Evolutionary conservation across 1,139 yeast genomes (phyloP).

Genomic region (Pichia sp.): DNA sequence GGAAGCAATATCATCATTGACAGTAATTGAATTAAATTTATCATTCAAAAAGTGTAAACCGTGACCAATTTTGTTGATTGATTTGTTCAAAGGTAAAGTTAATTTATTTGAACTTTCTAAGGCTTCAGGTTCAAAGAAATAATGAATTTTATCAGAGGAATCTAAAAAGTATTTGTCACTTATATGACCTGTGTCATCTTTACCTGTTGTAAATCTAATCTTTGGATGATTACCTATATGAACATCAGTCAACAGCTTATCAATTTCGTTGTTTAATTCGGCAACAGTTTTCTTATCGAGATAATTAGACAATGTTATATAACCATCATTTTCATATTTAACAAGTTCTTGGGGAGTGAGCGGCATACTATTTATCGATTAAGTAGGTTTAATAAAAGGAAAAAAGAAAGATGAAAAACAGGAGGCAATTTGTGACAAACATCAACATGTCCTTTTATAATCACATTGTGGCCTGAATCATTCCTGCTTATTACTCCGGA

Average conservation of each 20-base stretch:
- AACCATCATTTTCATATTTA: constrained; percentile 50
- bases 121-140: constrained; percentile 70
- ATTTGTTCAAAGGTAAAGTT: constrained; percentile 44
- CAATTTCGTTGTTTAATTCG: constrained; percentile 39
- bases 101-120: constrained; percentile 23
- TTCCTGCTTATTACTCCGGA: not conserved
- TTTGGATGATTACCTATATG: constrained; percentile 58
- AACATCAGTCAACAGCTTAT: constrained; percentile 41
- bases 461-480: not conserved
- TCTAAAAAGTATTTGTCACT: constrained; percentile 70
- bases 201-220: constrained; percentile 61
- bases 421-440: not conserved
- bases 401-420: not conserved
- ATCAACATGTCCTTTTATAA: not conserved
- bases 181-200: constrained; percentile 45
- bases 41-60: constrained; percentile 58
- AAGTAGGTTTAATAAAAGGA: not conserved
- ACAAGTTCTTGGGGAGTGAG: constrained; percentile 38
- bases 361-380: constrained; percentile 16
- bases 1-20: constrained; percentile 42
- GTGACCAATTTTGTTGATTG: constrained; percentile 77
- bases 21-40: constrained; percentile 44
- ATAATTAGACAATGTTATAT: constrained; percentile 54
- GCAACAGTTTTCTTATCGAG: constrained; percentile 38
- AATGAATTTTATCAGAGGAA: constrained; percentile 64